Conservation (phyloP, 805 yeast species). For the Jamesozyma lodderae region DNA sequence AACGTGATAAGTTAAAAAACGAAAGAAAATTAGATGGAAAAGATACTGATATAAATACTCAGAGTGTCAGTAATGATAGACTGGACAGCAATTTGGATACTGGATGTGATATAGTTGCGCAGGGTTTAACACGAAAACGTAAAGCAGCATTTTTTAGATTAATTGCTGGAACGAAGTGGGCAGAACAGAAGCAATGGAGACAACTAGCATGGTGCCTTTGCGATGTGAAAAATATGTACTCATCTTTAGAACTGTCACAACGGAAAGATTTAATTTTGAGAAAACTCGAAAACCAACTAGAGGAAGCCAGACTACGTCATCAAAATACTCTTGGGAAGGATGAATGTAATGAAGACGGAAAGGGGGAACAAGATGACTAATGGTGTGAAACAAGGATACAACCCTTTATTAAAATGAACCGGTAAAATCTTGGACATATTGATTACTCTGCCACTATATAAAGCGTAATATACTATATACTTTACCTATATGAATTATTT, state of each 20-base stretch:
- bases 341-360: too few species aligned
- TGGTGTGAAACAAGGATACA: too few species aligned
- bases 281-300: slow-evolving; percentile 11
- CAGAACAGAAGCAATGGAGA: slow-evolving; percentile 29
- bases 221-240: slow-evolving; percentile 29
- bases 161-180: slow-evolving; percentile 68
- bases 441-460: too few species aligned
- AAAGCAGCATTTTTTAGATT: slow-evolving; percentile 73
- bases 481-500: too few species aligned
- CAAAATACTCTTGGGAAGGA: too few species aligned
- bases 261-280: slow-evolving; percentile 18
- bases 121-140: slow-evolving; percentile 54
- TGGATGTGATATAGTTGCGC: slow-evolving; percentile 29
- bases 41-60: neutral
- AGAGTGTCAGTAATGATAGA: neutral
- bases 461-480: too few species aligned
- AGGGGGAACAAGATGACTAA: too few species aligned
- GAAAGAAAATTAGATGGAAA: too few species aligned
- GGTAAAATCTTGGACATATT: too few species aligned
- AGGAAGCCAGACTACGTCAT: neutral
- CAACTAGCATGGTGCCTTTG: slow-evolving; percentile 27
- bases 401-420: too few species aligned
- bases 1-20: neutral
- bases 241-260: slow-evolving; percentile 11
- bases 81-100: neutral